Base-by-base conservation (phyloP, 2,329 filamentous ascomycete genomes). In the Penicillium sumatraense region DNA sequence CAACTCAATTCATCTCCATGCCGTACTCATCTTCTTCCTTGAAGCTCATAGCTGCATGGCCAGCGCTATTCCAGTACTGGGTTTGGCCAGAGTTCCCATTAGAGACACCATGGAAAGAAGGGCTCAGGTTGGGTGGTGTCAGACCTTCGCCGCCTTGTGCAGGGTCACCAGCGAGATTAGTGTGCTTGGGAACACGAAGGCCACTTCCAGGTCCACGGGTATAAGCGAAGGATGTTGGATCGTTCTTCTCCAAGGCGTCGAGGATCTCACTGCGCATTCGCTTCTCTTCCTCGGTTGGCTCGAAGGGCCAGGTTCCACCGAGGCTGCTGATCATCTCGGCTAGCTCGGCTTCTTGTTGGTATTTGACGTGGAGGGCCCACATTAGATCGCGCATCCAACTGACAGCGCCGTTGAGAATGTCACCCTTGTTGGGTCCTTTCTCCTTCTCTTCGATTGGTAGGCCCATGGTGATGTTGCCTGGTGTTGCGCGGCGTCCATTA, bases 341-440 rank as follows among this genome's bases (percentile, higher is more conserved):
- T 47, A 98, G 83, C 70, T 96, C 89, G 60, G 96, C 89, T 74
- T 96, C 91, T 71, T 93, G 89, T 70, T 95, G 88, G 62, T 96
- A 83, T 77, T 96, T 96, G 69, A 90, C 83, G 70, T 96, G 88
- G 56, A 96, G 80, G 79, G 96, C 89, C 95, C 95, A 98, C 91
- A 98, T 96, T 49, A 99, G 82, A 77, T 99, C 95, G 60, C 93
- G 87, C 58, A 91, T 97, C 95, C 95, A 99, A 76, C 91, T 92
- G 51, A 98, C 95, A 29, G 93, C 90, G 26, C 95, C 93, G 69
- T 98, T 98, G 66, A 99, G 87, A 56, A 99, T 98, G 67, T 99
- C 95, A 46, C 95, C 95, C 78, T 99, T 99, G 81, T 98, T 98
- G 5, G 95, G 95, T 0, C 95, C 95, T 72, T 98, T 98, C 78